Percentiles rank a stretch among this genome's conserved stretches.
Evolutionary conservation across 371 early-diverging fungal genomes (phyloP).

Genomic region (Smittium culicis): DNA sequence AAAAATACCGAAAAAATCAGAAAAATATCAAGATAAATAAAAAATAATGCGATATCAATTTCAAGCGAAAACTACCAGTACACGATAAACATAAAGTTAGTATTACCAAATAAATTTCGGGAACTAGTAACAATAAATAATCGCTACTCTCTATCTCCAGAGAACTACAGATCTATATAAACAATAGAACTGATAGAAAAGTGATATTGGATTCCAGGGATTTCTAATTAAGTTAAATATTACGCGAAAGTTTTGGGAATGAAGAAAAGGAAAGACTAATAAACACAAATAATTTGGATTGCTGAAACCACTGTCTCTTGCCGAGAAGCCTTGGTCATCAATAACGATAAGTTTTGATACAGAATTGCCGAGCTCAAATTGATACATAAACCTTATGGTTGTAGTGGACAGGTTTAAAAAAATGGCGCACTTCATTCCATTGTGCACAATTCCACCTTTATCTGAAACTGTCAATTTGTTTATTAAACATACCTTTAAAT

Average conservation of each 20-base stretch:
- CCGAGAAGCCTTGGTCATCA: background rate
- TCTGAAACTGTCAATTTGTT: conserved; percentile 18
- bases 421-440: conserved; percentile 20
- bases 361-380: conserved; percentile 18
- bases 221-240: background rate
- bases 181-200: background rate
- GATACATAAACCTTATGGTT: conserved; percentile 22
- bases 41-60: background rate
- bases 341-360: conserved; percentile 24
- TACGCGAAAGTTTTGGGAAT: background rate
- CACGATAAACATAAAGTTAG: no score
- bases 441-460: conserved; percentile 13
- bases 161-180: background rate
- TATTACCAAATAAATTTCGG: no score
- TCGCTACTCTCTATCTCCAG: background rate
- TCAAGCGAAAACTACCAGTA: no score
- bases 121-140: no score
- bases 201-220: background rate
- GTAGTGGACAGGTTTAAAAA: conserved; percentile 27
- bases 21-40: background rate
- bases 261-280: background rate
- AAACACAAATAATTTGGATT: background rate
- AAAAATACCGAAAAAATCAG: background rate
- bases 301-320: background rate
- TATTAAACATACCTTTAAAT: no score